Percentiles rank a stretch among this genome's conserved stretches.
These are phyloP conservation scores for Claviceps quebecensis DNA, from an alignment of 2,329 filamentous ascomycete species.

Conservation along the genomic window DNA sequence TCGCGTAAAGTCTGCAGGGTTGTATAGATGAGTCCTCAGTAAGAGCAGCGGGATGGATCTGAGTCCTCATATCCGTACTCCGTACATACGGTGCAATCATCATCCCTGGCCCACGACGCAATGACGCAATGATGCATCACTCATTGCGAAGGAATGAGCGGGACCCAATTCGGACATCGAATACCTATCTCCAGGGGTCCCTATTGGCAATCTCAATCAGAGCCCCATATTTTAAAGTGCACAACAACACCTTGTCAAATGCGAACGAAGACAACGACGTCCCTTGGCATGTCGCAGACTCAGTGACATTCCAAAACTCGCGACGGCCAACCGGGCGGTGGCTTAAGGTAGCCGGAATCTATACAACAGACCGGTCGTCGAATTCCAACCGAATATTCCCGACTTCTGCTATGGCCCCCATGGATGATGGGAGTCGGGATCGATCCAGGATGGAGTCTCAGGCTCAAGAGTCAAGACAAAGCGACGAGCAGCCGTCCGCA, in stretches of 20 bases:
- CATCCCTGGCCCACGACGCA: too few species aligned
- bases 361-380: not conserved
- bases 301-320: not conserved
- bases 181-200: too few species aligned
- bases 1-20: not conserved
- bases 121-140: too few species aligned
- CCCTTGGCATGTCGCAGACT: not conserved
- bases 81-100: too few species aligned
- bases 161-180: too few species aligned
- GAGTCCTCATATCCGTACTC: not conserved
- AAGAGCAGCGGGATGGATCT: not conserved
- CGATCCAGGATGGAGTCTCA: not conserved
- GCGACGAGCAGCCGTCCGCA: not conserved
- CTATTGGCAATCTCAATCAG: too few species aligned
- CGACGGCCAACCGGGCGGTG: not conserved
- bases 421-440: not conserved
- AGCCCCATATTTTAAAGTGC: too few species aligned
- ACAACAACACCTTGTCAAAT: not conserved
- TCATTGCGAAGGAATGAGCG: too few species aligned
- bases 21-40: not conserved
- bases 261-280: not conserved
- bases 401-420: not conserved
- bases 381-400: not conserved
- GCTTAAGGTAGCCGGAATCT: not conserved
- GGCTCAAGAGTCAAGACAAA: not conserved